Conservation (phyloP, 2,329 filamentous ascomycete genomes). For the Scedosporium minutisporum region DNA sequence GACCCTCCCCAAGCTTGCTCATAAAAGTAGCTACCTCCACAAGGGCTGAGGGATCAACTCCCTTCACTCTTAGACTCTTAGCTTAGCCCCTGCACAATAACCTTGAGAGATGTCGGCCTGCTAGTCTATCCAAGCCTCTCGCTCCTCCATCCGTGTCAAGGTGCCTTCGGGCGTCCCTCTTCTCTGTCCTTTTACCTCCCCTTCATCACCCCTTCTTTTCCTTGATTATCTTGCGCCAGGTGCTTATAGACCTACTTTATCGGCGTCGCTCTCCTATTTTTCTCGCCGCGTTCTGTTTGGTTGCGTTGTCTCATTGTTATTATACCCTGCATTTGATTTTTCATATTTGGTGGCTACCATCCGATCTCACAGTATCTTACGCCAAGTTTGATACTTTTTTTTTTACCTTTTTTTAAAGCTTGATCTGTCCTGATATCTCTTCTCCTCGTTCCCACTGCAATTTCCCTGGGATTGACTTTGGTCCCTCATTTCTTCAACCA, state of each 20-base stretch:
- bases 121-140: background rate
- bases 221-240: too few species aligned
- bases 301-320: too few species aligned
- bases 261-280: too few species aligned
- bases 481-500: background rate
- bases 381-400: background rate
- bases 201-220: too few species aligned
- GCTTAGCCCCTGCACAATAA: background rate
- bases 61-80: too few species aligned
- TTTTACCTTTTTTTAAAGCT: background rate
- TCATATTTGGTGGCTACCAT: too few species aligned
- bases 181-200: background rate
- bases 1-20: background rate
- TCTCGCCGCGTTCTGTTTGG: too few species aligned
- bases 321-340: too few species aligned
- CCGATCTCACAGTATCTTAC: too few species aligned
- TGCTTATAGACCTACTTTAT: too few species aligned
- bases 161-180: background rate
- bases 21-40: background rate
- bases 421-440: background rate
- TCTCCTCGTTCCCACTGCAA: background rate
- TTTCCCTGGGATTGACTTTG: background rate
- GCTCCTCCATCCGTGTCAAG: background rate
- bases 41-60: background rate
- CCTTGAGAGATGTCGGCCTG: background rate